Evolutionary conservation across 2,329 filamentous ascomycete genomes (phyloP).

Genomic region (Cytospora schulzeri): DNA sequence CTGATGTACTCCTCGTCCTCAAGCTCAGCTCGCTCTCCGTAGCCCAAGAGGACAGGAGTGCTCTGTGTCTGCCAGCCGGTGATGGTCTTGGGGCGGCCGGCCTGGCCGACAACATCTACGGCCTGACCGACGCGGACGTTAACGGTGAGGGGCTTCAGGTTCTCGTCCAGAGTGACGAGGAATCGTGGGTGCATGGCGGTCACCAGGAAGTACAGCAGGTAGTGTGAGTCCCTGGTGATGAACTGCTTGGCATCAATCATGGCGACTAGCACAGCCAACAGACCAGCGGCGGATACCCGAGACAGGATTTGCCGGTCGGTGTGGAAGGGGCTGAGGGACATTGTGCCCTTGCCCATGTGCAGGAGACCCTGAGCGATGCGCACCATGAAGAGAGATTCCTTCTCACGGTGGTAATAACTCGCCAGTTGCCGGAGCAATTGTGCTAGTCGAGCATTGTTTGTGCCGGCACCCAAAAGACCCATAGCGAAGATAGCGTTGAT

Average conservation of each 20-base stretch:
- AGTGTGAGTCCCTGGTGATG: slow-evolving; percentile 70
- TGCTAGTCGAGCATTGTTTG: slow-evolving; percentile 95
- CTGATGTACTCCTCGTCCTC: slow-evolving; percentile 98
- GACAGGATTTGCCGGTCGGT: slow-evolving; percentile 96
- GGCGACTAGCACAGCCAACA: slow-evolving; percentile 86
- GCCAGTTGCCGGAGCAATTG: slow-evolving; percentile 93
- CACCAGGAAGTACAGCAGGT: slow-evolving; percentile 95
- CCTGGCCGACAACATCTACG: slow-evolving; percentile 96
- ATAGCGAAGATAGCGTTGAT: slow-evolving; percentile 99
- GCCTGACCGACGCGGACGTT: slow-evolving; percentile 98
- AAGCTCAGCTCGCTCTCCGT: slow-evolving; percentile 92
- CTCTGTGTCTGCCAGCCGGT: slow-evolving; percentile 99
- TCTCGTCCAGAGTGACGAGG: slow-evolving; percentile 92
- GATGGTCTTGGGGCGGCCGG: slow-evolving; percentile 96
- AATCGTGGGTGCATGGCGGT: slow-evolving; percentile 97
- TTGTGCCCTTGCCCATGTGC: slow-evolving; percentile 98
- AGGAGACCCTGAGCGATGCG: slow-evolving; percentile 95
- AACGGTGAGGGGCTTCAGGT: slow-evolving; percentile 89
- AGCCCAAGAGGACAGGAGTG: slow-evolving; percentile 92
- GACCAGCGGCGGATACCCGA: slow-evolving; percentile 82
- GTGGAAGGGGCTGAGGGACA: slow-evolving; percentile 98
- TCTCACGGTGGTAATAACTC: slow-evolving; percentile 96
- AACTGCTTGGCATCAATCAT: slow-evolving; percentile 95
- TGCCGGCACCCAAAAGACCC: slow-evolving; percentile 94
- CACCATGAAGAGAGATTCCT: slow-evolving; percentile 98